Evolutionary conservation across 2,329 filamentous ascomycete species (phyloP).

Genomic region (Tothia fuscella): DNA sequence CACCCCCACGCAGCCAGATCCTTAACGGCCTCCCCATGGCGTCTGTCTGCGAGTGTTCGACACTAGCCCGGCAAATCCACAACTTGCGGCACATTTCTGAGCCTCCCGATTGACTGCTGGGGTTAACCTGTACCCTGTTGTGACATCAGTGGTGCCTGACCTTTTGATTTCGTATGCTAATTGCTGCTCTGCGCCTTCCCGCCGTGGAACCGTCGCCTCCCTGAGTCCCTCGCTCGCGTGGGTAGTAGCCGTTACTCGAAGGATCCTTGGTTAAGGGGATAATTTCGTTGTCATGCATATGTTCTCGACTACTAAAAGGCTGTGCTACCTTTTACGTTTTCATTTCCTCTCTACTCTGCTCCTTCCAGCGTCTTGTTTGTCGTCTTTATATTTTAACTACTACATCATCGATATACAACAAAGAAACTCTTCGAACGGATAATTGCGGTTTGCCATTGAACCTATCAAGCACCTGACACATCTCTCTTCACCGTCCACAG

Average conservation of each 20-base stretch:
- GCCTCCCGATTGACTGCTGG: conserved; percentile 9
- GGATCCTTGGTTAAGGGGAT: no score
- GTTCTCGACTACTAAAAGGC: not conserved
- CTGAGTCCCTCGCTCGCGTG: conserved; percentile 11
- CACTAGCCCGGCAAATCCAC: conserved; percentile 3
- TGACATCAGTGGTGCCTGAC: conserved; percentile 12
- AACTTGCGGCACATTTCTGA: not conserved
- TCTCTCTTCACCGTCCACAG: no score
- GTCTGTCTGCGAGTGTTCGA: conserved; percentile 2
- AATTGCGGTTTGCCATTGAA: no score
- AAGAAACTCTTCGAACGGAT: no score
- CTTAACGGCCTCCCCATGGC: not conserved
- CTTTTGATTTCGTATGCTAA: conserved; percentile 9
- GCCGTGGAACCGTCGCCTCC: conserved; percentile 9
- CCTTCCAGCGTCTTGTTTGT: not conserved
- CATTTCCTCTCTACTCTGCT: no score
- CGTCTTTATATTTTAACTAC: not conserved
- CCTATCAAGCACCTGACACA: no score
- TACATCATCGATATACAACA: no score
- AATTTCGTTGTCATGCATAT: no score
- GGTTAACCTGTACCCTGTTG: not conserved
- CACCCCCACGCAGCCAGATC: conserved; percentile 9
- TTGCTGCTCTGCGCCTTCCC: conserved; percentile 8
- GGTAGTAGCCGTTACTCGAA: conserved; percentile 4
- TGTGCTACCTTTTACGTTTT: not conserved